A percentile compares a stretch with the other conserved stretches of the same genome.
Evolutionary conservation across 768 basidiomycete species (phyloP).

Genomic region (Mycena pura): DNA sequence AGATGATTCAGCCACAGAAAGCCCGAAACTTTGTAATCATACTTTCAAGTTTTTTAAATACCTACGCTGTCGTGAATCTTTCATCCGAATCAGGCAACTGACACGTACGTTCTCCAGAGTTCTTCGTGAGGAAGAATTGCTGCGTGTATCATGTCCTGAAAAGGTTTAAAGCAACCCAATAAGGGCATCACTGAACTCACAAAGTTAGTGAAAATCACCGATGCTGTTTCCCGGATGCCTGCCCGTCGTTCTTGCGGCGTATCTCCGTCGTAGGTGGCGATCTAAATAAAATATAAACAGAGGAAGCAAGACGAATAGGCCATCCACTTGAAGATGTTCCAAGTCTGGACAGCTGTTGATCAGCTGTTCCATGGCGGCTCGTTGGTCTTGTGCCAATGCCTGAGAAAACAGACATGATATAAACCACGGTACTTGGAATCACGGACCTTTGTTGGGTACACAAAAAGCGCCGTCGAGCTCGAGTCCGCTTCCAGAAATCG

Average conservation of each 20-base stretch:
- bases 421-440: not conserved
- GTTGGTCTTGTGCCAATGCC: conserved; percentile 93
- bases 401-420: conserved; percentile 34
- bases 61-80: conserved; percentile 42
- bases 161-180: not conserved
- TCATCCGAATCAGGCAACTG: too few species aligned
- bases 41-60: conserved; percentile 78
- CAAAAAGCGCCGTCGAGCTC: conserved; percentile 74
- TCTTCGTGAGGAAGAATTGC: conserved; percentile 88
- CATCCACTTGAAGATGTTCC: conserved; percentile 59
- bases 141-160: conserved; percentile 80
- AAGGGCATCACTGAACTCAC: conserved; percentile 43
- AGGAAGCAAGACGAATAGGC: not conserved
- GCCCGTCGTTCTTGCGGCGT: conserved; percentile 74
- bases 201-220: conserved; percentile 90
- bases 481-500: conserved; percentile 66
- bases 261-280: conserved; percentile 89
- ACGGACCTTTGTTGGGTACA: conserved; percentile 86
- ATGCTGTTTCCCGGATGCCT: conserved; percentile 77
- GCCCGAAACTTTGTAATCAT: not conserved
- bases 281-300: conserved; percentile 37
- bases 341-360: conserved; percentile 65
- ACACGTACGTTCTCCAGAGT: conserved; percentile 70
- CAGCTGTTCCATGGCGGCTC: conserved; percentile 69
- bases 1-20: not conserved